Evolutionary conservation across 345 rosid species (phyloP), one percentile per base, ranked within the genome.

Genomic region (Bruguiera parviflora): DNA sequence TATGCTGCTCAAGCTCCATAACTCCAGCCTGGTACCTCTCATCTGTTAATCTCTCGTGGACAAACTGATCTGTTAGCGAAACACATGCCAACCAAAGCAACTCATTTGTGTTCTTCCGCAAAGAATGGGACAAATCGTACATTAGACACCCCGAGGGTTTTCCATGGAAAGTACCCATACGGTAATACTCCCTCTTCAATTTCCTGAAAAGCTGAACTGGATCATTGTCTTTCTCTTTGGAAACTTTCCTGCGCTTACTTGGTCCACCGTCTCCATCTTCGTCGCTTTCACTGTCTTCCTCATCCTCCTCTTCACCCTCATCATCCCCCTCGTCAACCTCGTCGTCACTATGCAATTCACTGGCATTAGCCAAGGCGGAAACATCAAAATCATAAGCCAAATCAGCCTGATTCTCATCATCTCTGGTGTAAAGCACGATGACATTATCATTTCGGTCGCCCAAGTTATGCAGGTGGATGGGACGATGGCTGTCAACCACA

Each of bases 1-100:
- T 89, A 52, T 92, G 97, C 68, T 95, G 96, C 80, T 95, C 97
- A 67, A 95, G 98, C 88, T 90, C 99, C 96, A 90, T 95, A 39
- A 92, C 96, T 20, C 96, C 96, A 62, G 88, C 97, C 78, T 87
- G 91, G 69, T 92, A 95, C 87, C 99, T 88, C 80, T 95, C 98
- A 74, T 90, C 97, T 3, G 98, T 90, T 52, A 95, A 66, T 79
- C 96, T 86, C 86, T 90, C 98, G 19, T 95, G 97, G 58, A 92
- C 94, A 68, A 95, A 92, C 80, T 95, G 99, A 82, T 92, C 98
- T 49, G 99, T 85, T 68, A 92, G 77, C 0, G 98, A 89, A 75
- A 95, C 90, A 76, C 98, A 95, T 77, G 99, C 96, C 71, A 95
- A 66, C 98, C 99, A 95, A 16, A 95, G 84, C 81, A 95, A 81